These are phyloP conservation scores for Candida germanica DNA, from an alignment of 805 yeast species.

Conservation along the genomic window DNA sequence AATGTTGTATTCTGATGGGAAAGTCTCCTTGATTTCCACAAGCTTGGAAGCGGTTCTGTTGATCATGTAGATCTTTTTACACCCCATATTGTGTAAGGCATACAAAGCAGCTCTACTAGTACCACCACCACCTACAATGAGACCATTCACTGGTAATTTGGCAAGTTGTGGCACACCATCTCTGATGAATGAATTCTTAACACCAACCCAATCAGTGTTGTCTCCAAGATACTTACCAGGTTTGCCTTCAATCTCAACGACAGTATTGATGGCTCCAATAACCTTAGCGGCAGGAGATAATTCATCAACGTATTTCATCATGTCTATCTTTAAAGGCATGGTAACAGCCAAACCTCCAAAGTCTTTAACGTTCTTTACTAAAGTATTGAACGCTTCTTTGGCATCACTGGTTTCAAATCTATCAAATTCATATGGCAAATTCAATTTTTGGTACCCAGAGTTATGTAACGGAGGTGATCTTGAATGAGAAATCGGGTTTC, in stretches of 20 bases:
- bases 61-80: slow-evolving; percentile 68
- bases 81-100: slow-evolving; percentile 79
- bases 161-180: slow-evolving; percentile 55
- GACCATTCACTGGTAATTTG: slow-evolving; percentile 48
- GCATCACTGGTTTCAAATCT: slow-evolving; percentile 68
- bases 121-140: slow-evolving; percentile 96
- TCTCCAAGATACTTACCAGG: slow-evolving; percentile 62
- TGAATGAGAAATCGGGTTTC: slow-evolving; percentile 81
- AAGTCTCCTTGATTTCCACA: slow-evolving; percentile 51
- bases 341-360: slow-evolving; percentile 97
- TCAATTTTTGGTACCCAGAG: slow-evolving; percentile 69
- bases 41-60: slow-evolving; percentile 77
- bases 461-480: slow-evolving; percentile 87
- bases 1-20: slow-evolving; percentile 61
- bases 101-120: slow-evolving; percentile 92
- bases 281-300: slow-evolving; percentile 70
- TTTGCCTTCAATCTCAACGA: slow-evolving; percentile 42
- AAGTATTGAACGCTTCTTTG: slow-evolving; percentile 47
- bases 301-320: slow-evolving; percentile 62
- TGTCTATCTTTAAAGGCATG: slow-evolving; percentile 85
- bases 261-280: slow-evolving; percentile 96
- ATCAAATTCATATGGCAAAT: slow-evolving; percentile 71
- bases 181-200: slow-evolving; percentile 60
- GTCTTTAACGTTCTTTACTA: slow-evolving; percentile 41
- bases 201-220: slow-evolving; percentile 96